Base-by-base conservation (phyloP, 1,284 basidiomycete genomes). In the Trichosporon faecale region DNA sequence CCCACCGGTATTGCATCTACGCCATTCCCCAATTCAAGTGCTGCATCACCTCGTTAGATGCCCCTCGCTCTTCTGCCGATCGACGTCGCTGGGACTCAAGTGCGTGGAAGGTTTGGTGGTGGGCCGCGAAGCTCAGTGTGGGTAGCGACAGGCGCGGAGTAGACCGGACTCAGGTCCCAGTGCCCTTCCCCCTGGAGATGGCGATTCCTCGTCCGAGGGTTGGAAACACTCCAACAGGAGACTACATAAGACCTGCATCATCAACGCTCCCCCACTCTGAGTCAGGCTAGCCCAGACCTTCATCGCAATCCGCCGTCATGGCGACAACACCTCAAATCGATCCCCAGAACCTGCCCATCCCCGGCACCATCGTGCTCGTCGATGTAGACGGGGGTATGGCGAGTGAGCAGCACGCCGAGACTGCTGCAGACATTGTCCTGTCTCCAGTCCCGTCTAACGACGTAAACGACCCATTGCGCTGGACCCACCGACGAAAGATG, bases 401-500 rank as follows among this genome's bases (percentile, higher is more conserved):
- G 5, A 64, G 33, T 11, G 25, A 60, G 21, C 69, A 65, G 14
- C 46, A 29, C 16, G 69, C 64, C 16, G 33, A 35, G 5, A 16
- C 27, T 61, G 57, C 57, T 14, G 9, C 64, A 8, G 73, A 76
- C 31, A 70, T 75, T 25, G 65, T 77, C 25, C 70, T 77, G 23
- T 46, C 67, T 27, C 76, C 76, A 0, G 66, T 21, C 3, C 76
- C 76, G 2, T 71, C 70, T 21, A 70, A 70, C 46, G 73, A 77
- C 55, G 52, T 69, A 8, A 74, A 74, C 35, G 76, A 77, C 65
- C 76, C 76, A 6, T 66, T 77, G 12, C 65, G 68, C 60, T 77
- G 76, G 76, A 65, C 66, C 9, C 46, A 57, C 37, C 63, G 68
- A 60, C 68, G 75, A 29, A 76, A 76, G 69, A 67, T 71, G 66